Conservation (phyloP, 2,329 filamentous ascomycete species). For the Penicillium sp. region DNA sequence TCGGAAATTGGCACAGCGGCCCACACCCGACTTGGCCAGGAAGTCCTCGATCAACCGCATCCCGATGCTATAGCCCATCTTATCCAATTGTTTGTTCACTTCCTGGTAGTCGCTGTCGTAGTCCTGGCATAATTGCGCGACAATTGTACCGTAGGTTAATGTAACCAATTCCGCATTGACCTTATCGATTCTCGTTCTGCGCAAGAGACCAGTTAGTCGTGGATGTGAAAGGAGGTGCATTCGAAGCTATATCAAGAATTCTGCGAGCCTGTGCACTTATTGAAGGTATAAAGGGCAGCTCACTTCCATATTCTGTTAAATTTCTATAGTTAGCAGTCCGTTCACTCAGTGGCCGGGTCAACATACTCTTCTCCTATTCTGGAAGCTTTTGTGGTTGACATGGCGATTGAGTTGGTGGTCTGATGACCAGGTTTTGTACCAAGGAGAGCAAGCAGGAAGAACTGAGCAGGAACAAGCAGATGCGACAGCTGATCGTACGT, state of each 20-base stretch:
- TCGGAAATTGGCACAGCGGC: constrained; percentile 84
- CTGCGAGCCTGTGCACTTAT: too few relatives aligned
- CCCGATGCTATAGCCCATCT: constrained; percentile 99
- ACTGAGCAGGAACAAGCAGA: constrained; percentile 2
- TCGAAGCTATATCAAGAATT: too few relatives aligned
- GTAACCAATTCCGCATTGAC: constrained; percentile 97
- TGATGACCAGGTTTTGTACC: not conserved
- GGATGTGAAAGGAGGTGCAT: not conserved
- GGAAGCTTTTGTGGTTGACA: constrained; percentile 63
- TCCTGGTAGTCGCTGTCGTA: constrained; percentile 91
- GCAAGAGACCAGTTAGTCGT: constrained; percentile 15
- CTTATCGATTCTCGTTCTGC: constrained; percentile 89
- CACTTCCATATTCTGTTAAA: constrained; percentile 82
- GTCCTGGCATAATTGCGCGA: constrained; percentile 93
- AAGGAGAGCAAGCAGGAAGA: not conserved
- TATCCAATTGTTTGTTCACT: constrained; percentile 96
- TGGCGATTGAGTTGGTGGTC: constrained; percentile 22
- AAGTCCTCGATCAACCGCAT: constrained; percentile 96
- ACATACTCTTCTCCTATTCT: constrained; percentile 73
- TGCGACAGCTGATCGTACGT: constrained; percentile 10
- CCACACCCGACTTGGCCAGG: constrained; percentile 87
- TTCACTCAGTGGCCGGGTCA: constrained; percentile 4
- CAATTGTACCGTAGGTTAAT: constrained; percentile 95
- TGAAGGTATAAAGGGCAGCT: constrained; percentile 45
- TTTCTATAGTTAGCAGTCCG: constrained; percentile 31